Base-by-base conservation (phyloP, 1,139 yeast species). In the Chernovozyma sophiae-reginae region DNA sequence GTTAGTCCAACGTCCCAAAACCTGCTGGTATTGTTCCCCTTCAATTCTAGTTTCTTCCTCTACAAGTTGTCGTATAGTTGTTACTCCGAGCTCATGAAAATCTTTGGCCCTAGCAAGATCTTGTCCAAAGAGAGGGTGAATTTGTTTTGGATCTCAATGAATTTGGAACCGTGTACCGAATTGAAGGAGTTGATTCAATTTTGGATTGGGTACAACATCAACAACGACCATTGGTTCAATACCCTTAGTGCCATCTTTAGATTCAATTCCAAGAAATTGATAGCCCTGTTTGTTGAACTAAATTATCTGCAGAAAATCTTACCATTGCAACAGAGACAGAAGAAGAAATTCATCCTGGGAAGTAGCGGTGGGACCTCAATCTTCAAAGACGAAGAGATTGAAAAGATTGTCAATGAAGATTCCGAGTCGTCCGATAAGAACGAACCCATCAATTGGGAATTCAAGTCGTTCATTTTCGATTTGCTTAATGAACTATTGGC, bases 371-470 rank as follows among this genome's bases (percentile, higher is more conserved):
- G 43, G 45, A 43, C 41, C 8, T 43, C 48, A 7, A 13, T 13
- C 26, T 67, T 71, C 41, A 60, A 58, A 32, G 76, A 69, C 45
- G 77, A 71, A 42, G 77, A 70, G 41, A 61, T 65, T 30, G 74
- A 71, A 41, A 66, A 61, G 33, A 70, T 71, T 34, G 75, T 69
- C 1, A 63, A 53, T 8, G 59, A 43, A 36, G 67, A 47, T 14
- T 46, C 43, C 3, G 55, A 48, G 13, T 51, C 45, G 4, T 52
- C 56, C 18, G 73, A 63, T 31, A 72, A 74, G 38, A 69, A 72
- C 44, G 90, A 82, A 45, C 85, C 85, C 2, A 70, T 83, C 10
- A 68, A 74, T 31, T 84, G 90, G 90, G 78, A 76, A 42, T 83
- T 87, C 43, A 74, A 82, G 39, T 61, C 73, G 22, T 71, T 77